Evolutionary conservation across 441 rosid genomes (phyloP).

Genomic region (Cnidoscolus chayamansa): DNA sequence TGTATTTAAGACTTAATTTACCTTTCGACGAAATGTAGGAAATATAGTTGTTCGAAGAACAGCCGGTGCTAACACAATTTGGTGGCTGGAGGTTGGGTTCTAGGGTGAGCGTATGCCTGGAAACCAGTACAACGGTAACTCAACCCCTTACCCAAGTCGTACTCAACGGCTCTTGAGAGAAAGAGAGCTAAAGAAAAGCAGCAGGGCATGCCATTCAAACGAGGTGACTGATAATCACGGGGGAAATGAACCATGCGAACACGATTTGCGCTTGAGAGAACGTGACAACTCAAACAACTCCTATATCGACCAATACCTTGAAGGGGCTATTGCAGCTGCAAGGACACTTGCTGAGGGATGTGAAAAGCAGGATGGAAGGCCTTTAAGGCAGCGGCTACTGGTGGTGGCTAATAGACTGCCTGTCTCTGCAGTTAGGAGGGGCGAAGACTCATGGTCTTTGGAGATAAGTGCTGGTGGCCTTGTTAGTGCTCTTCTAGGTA

Average conservation of each 20-base stretch:
- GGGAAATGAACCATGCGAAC: conserved; percentile 44
- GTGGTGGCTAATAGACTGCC: conserved; percentile 29
- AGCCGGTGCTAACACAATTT: conserved; percentile 15
- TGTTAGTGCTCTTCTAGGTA: conserved; percentile 92
- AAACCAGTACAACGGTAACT: conserved; percentile 69
- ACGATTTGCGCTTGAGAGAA: conserved; percentile 49
- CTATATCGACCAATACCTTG: conserved; percentile 59
- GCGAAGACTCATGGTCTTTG: conserved; percentile 91
- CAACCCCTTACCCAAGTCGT: conserved; percentile 57
- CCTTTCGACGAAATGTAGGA: conserved; percentile 43
- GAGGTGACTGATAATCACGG: conserved; percentile 47
- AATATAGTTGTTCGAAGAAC: conserved; percentile 27
- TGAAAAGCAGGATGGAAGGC: conserved; percentile 64
- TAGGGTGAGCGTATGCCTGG: conserved; percentile 89
- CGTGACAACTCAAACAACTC: conserved; percentile 49
- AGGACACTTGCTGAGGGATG: conserved; percentile 43
- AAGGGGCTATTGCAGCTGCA: conserved; percentile 57
- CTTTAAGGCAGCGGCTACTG: conserved; percentile 59
- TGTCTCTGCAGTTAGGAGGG: conserved; percentile 95
- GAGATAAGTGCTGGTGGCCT: conserved; percentile 98
- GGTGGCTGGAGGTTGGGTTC: conserved; percentile 34
- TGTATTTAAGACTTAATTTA: conserved; percentile 23
- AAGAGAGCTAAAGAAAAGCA: conserved; percentile 64
- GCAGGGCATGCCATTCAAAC: conserved; percentile 43
- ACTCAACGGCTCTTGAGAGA: conserved; percentile 75